These are phyloP conservation scores for Hortiboletus campestris DNA, from an alignment of 768 basidiomycete species.

Conservation along the genomic window DNA sequence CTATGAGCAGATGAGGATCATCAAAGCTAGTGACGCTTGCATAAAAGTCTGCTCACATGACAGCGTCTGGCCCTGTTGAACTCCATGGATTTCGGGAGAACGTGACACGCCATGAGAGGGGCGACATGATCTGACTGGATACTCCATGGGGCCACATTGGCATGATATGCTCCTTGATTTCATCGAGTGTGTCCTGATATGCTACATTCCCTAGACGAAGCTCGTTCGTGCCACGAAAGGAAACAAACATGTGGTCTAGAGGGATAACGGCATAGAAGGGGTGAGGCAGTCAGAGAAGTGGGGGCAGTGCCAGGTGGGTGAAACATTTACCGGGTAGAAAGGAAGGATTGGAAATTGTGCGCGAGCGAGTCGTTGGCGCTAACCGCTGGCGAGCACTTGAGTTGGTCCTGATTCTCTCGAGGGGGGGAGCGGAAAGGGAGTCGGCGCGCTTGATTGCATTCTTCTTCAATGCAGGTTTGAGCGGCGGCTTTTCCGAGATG, in stretches of 20 bases:
- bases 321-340: constrained; percentile 29
- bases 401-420: constrained; percentile 42
- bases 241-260: constrained; percentile 71
- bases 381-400: constrained; percentile 36
- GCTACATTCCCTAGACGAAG: constrained; percentile 45
- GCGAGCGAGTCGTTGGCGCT: constrained; percentile 33
- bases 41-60: constrained; percentile 42
- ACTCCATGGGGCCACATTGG: constrained; percentile 70
- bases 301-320: neutral
- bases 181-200: constrained; percentile 56
- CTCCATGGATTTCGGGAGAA: constrained; percentile 72
- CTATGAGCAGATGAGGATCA: constrained; percentile 36
- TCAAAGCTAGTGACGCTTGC: neutral
- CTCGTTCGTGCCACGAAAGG: constrained; percentile 65
- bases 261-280: constrained; percentile 21
- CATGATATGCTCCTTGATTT: constrained; percentile 55
- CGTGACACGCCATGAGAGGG: constrained; percentile 53
- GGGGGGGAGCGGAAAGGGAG: constrained; percentile 24
- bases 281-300: constrained; percentile 22
- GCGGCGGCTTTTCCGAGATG: constrained; percentile 33
- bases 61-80: constrained; percentile 49
- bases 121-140: constrained; percentile 39
- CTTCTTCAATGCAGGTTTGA: constrained; percentile 63
- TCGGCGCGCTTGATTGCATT: constrained; percentile 27
- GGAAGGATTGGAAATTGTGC: constrained; percentile 37